Evolutionary conservation across 2,329 filamentous ascomycete species (phyloP).

Genomic region (Colletotrichum tropicicola): DNA sequence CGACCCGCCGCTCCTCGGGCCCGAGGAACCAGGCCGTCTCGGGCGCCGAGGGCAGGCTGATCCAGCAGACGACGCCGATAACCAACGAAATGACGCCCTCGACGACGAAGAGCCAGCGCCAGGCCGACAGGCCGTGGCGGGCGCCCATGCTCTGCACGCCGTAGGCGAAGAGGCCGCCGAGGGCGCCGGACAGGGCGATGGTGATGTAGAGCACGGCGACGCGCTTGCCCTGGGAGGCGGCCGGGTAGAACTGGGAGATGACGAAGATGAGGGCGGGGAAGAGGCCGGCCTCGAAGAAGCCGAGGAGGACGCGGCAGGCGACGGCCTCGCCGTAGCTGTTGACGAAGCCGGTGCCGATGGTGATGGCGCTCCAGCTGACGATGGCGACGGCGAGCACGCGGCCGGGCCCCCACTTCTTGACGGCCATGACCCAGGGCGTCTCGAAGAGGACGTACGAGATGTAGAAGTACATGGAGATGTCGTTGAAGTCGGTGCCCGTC

Average conservation of each 20-base stretch:
- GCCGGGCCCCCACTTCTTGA: slow-evolving; percentile 36
- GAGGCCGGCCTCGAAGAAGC: slow-evolving; percentile 40
- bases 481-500: slow-evolving; percentile 34
- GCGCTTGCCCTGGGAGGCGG: slow-evolving; percentile 39
- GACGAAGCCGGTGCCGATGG: slow-evolving; percentile 16
- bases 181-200: slow-evolving; percentile 33
- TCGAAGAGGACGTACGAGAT: slow-evolving; percentile 36
- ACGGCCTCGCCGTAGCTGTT: slow-evolving; percentile 34
- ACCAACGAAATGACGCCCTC: slow-evolving; percentile 45
- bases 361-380: slow-evolving; percentile 37
- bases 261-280: slow-evolving; percentile 40
- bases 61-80: slow-evolving; percentile 32
- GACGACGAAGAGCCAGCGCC: slow-evolving; percentile 57
- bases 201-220: slow-evolving; percentile 36
- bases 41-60: slow-evolving; percentile 54
- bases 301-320: slow-evolving; percentile 38
- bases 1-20: slow-evolving; percentile 44
- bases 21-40: slow-evolving; percentile 60
- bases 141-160: slow-evolving; percentile 33
- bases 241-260: slow-evolving; percentile 41
- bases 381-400: slow-evolving; percentile 34
- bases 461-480: slow-evolving; percentile 29
- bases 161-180: slow-evolving; percentile 33
- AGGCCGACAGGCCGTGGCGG: slow-evolving; percentile 51
- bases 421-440: slow-evolving; percentile 32